Conservation (phyloP, 805 yeast genomes). For the Nakazawaea pomicola region DNA sequence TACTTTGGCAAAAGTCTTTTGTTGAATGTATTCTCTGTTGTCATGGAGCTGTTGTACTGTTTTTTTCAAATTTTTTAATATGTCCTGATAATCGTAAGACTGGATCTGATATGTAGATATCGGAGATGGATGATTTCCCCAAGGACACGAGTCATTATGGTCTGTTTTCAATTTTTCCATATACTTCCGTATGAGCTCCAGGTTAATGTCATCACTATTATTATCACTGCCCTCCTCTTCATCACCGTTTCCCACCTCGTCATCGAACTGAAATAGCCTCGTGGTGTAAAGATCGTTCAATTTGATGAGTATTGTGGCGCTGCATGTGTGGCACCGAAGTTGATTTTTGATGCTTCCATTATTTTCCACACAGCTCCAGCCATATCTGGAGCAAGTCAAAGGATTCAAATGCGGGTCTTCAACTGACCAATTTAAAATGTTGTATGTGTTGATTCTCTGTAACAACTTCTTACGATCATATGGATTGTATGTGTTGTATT, state of each 20-base stretch:
- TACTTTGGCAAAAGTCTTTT: slow-evolving; percentile 9
- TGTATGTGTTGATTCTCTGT: slow-evolving; percentile 37
- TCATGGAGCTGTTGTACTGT: not conserved
- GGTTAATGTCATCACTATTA: no score
- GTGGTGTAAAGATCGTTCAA: slow-evolving; percentile 16
- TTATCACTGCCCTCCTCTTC: slow-evolving; percentile 17
- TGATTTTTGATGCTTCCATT: slow-evolving; percentile 27
- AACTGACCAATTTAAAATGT: slow-evolving; percentile 43
- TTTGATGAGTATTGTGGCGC: slow-evolving; percentile 23
- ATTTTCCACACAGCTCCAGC: slow-evolving; percentile 40
- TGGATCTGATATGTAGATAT: slow-evolving; percentile 15
- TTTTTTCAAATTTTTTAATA: slow-evolving; percentile 4
- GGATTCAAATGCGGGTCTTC: slow-evolving; percentile 32
- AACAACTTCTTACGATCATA: slow-evolving; percentile 30
- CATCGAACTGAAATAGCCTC: slow-evolving; percentile 8
- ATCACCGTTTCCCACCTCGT: slow-evolving; percentile 20
- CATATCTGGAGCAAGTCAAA: slow-evolving; percentile 42
- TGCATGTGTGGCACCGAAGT: slow-evolving; percentile 29
- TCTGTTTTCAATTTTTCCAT: not conserved
- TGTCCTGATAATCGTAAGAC: slow-evolving; percentile 4
- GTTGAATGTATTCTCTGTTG: slow-evolving; percentile 10
- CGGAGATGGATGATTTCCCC: slow-evolving; percentile 18
- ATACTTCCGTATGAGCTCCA: slow-evolving; percentile 1
- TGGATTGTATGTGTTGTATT: slow-evolving; percentile 30
- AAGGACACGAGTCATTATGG: slow-evolving; percentile 20